These are phyloP conservation scores for Annulohypoxylon nitens DNA, from an alignment of 495 filamentous ascomycete genomes.

Conservation along the genomic window DNA sequence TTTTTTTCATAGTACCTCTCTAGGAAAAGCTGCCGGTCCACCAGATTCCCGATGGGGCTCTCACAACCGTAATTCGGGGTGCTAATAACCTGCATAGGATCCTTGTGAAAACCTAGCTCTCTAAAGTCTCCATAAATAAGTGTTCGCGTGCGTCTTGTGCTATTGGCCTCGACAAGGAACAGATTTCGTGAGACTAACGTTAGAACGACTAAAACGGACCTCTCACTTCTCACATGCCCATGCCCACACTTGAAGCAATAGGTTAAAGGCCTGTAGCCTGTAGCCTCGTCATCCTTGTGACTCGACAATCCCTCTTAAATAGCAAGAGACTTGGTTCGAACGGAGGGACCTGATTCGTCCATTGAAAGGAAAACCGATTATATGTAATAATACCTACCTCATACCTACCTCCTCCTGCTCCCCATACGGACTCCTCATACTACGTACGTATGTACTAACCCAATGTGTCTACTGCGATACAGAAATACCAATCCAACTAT, in stretches of 20 bases:
- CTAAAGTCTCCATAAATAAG: slow-evolving; percentile 45
- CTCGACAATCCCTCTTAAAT: slow-evolving; percentile 24
- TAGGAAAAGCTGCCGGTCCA: slow-evolving; percentile 47
- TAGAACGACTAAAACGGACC: slow-evolving; percentile 39
- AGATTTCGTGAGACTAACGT: slow-evolving; percentile 48
- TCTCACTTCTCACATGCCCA: slow-evolving; percentile 34
- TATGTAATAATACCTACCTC: slow-evolving; percentile 23
- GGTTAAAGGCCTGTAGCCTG: slow-evolving; percentile 20
- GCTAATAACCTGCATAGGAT: slow-evolving; percentile 48
- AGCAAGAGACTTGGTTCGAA: slow-evolving; percentile 19
- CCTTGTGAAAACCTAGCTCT: slow-evolving; percentile 48
- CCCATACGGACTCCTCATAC: slow-evolving; percentile 14
- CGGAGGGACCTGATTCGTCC: slow-evolving; percentile 31
- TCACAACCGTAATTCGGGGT: slow-evolving; percentile 46
- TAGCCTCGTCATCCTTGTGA: slow-evolving; percentile 51
- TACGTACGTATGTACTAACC: slow-evolving; percentile 8
- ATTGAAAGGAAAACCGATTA: slow-evolving; percentile 14
- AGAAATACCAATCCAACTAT: slow-evolving; percentile 11
- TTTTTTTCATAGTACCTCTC: slow-evolving; percentile 29
- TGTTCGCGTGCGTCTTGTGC: slow-evolving; percentile 44
- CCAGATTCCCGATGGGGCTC: slow-evolving; percentile 49
- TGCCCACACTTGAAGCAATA: slow-evolving; percentile 41
- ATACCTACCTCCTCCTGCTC: slow-evolving; percentile 8
- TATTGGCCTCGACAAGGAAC: slow-evolving; percentile 45
- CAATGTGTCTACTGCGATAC: slow-evolving; percentile 3